Percentiles rank a stretch among this genome's conserved stretches.
phyloP scores from a whole-genome alignment of 2,329 filamentous ascomycete genomes.

The Verruconis gallopava region DNA sequence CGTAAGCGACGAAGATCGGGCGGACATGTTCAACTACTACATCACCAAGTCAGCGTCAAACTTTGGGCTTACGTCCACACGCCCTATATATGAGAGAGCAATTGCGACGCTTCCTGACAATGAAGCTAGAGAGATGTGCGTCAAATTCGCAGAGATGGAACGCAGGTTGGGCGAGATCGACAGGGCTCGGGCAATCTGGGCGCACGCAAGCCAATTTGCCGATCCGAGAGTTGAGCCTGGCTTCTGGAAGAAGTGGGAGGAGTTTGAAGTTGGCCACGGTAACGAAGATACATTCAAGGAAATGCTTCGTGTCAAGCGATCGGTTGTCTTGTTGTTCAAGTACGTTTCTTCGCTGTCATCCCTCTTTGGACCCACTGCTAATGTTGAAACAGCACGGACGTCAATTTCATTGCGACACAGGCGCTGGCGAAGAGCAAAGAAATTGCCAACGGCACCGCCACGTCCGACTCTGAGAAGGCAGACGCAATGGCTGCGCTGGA shows the following conservation, averaged over 20 bases:
- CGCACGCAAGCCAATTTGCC: conserved; percentile 92
- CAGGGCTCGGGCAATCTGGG: conserved; percentile 86
- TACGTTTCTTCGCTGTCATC: conserved; percentile 26
- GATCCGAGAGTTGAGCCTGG: conserved; percentile 79
- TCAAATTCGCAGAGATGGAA: conserved; percentile 98
- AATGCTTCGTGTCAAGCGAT: conserved; percentile 95
- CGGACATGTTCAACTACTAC: conserved; percentile 99
- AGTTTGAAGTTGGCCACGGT: conserved; percentile 92
- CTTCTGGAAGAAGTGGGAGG: conserved; percentile 96
- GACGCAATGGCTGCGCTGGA: conserved; percentile 89
- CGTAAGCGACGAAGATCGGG: conserved; percentile 84
- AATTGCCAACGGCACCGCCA: conserved; percentile 27
- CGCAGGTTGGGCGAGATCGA: conserved; percentile 85
- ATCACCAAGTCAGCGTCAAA: conserved; percentile 98
- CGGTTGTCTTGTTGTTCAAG: conserved; percentile 96
- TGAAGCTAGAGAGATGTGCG: conserved; percentile 94
- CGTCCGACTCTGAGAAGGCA: conserved; percentile 35
- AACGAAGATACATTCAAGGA: conserved; percentile 99
- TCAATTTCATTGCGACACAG: conserved; percentile 96
- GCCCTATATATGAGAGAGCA: conserved; percentile 91
- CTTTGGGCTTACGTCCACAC: conserved; percentile 87
- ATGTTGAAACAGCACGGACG: conserved; percentile 55
- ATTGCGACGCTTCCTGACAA: conserved; percentile 85
- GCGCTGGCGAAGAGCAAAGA: conserved; percentile 72
- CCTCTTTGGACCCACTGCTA: conserved; percentile 18